Base-by-base conservation (phyloP, 257 asterid genomes). In the Penstemon newberryi region DNA sequence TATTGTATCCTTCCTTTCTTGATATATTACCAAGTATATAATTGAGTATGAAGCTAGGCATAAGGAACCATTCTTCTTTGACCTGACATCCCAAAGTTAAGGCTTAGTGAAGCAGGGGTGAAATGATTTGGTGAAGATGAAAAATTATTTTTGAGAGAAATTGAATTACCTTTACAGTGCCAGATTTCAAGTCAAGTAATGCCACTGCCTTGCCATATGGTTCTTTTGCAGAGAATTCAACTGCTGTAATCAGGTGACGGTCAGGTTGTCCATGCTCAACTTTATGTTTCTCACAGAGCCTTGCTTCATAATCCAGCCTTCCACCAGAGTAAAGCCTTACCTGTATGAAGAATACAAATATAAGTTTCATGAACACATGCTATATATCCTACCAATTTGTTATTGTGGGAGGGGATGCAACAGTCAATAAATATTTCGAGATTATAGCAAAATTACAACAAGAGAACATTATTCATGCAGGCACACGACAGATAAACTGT, bases 141-240 rank as follows among this genome's bases (percentile, higher is more conserved):
- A 46, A 77, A 25, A 25, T 59, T 41, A 40, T 44, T 9, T n/a
- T 60, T 7, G 38, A 40, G 59, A 43, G 10, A 53, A 41, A 72
- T 37, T 51, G 49, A 42, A 70, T 69, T 81, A 92, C 97, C 86
- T 86, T 81, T 66, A 88, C 56, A 40, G 68, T 77, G 73, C 89
- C 87, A 46, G 79, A 82, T 69, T 88, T 85, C 79, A 90, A 76
- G 79, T 90, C 84, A 53, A 92, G 82, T 73, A 86, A 77, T 41
- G 95, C 95, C 76, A 85, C 77, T 18, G 96, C 90, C 63, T 73
- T 86, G 56, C 98, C 98, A 65, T 92, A 92, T 19, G 97, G 97
- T 46, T 82, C 64, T 69, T 86, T 86, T 12, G 78, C 77, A 38
- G 98, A 86, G 83, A 90, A 92, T 76, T 85, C 87, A 7, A 88